phyloP scores from a whole-genome alignment of 2,329 filamentous ascomycete genomes.

The Hansfordia pulvinata region DNA sequence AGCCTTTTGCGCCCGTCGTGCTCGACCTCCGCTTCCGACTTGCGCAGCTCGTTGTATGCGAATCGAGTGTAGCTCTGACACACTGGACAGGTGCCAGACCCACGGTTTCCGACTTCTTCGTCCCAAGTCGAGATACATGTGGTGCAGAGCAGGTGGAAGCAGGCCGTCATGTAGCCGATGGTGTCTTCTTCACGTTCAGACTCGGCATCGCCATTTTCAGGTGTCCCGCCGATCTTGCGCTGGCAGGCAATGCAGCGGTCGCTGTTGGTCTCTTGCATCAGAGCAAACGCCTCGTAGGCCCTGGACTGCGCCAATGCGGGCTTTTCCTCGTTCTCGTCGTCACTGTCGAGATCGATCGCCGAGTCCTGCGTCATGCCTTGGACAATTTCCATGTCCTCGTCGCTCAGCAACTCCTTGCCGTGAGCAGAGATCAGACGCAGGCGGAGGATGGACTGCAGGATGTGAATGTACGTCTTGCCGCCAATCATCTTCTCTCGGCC shows the following conservation, averaged over 20 bases:
- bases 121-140: constrained; percentile 53
- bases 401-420: constrained; percentile 77
- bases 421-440: constrained; percentile 86
- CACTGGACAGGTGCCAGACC: constrained; percentile 46
- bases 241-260: constrained; percentile 62
- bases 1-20: constrained; percentile 37
- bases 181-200: constrained; percentile 48
- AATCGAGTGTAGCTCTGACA: constrained; percentile 53
- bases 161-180: constrained; percentile 71
- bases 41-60: constrained; percentile 55
- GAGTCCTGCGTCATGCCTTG: constrained; percentile 73
- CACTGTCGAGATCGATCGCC: constrained; percentile 80
- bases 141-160: constrained; percentile 74
- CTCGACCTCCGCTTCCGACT: constrained; percentile 41
- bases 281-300: constrained; percentile 72
- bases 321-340: constrained; percentile 45
- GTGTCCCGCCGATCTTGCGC: constrained; percentile 41
- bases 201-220: constrained; percentile 37
- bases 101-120: constrained; percentile 33
- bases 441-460: constrained; percentile 80
- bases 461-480: constrained; percentile 85
- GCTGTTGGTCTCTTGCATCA: constrained; percentile 71
- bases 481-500: constrained; percentile 53
- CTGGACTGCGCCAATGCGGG: constrained; percentile 51
- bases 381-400: constrained; percentile 67